A percentile compares a stretch with the other conserved stretches of the same genome.
These are phyloP conservation scores for Mycena polygramma DNA, from an alignment of 768 basidiomycete species.

Conservation along the genomic window DNA sequence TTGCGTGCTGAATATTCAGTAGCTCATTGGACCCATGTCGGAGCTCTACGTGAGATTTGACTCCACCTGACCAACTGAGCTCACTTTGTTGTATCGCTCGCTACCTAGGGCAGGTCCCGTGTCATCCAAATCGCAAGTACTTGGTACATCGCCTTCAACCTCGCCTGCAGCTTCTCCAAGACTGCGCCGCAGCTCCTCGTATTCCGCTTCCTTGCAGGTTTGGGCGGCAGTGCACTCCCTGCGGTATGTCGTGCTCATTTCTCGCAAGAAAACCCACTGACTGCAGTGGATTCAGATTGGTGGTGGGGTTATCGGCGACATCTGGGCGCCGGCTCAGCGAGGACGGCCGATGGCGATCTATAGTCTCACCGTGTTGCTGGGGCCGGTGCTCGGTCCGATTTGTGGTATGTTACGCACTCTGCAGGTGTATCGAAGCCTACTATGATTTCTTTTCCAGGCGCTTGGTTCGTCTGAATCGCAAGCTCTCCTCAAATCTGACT, in stretches of 20 bases:
- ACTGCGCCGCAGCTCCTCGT: conserved; percentile 69
- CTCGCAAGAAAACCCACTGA: too few relatives aligned
- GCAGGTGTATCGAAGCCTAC: too few relatives aligned
- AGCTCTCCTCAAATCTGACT: too few relatives aligned
- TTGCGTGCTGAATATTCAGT: neutral
- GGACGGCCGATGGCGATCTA: conserved; percentile 75
- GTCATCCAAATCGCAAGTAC: conserved; percentile 19
- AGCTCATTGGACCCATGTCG: conserved; percentile 72
- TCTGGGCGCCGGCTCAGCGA: conserved; percentile 72
- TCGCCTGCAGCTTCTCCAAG: conserved; percentile 74
- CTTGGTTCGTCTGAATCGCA: too few relatives aligned
- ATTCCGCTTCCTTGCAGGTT: conserved; percentile 76
- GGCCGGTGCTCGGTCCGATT: conserved; percentile 73
- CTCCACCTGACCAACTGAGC: neutral
- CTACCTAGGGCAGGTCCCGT: conserved; percentile 13
- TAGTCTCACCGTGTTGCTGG: conserved; percentile 73
- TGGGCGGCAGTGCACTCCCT: conserved; percentile 81
- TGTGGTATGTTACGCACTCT: conserved; percentile 73
- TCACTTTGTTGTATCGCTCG: neutral
- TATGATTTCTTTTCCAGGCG: too few relatives aligned
- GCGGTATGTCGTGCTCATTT: conserved; percentile 60
- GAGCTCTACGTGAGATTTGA: conserved; percentile 63
- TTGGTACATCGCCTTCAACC: conserved; percentile 64
- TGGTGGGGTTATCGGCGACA: conserved; percentile 74
- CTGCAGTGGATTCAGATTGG: conserved; percentile 54